Base-by-base conservation (phyloP, 2,329 filamentous ascomycete species). In the Fusarium incarnatum region DNA sequence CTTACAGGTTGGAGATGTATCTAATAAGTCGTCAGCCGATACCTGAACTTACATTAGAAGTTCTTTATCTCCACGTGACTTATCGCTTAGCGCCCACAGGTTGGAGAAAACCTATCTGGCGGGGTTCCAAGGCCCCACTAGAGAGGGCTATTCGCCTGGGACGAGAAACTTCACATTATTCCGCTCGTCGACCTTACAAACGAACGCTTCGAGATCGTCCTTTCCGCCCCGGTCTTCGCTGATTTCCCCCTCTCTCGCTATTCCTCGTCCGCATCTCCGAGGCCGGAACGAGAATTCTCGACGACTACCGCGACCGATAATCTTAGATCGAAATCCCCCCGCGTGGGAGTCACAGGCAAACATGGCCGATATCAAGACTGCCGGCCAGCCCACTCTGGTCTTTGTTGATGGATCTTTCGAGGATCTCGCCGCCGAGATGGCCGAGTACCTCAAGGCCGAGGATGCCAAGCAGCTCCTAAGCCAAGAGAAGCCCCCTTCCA, bases 371-470 rank as follows among this genome's bases (percentile, higher is more conserved):
- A 64, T 79, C 71, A 82, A 79, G 73, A 78, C 78, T 79, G 79
- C 81, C 78, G 80, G 81, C 78, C 84, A 85, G 79, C 86, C 86
- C 61, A 85, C 89, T 83, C 85, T 88, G 77, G 86, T 91, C 80
- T 91, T 91, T 78, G 88, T 99, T 82, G 96, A 99, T 86, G 96
- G 96, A 81, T 89, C 89, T 77, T 97, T 98, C 82, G 90, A 94
- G 81, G 96, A 98, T 85, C 91, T 98, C 79, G 91, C 92, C 77
- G 91, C 93, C 82, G 96, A 99, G 85, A 92, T 99, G 86, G 94
- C 95, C 81, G 92, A 94, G 77, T 98, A 97, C 84, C 87, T 99
- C 80, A 94, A 97, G 82, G 86, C 90, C 75, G 88, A 94, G 80
- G 92, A 92, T 77, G 91, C 93, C 72, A 86, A 96, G 79, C 86